Base-by-base conservation (phyloP, 2,329 filamentous ascomycete genomes). In the Teratosphaeria gauchensis region DNA sequence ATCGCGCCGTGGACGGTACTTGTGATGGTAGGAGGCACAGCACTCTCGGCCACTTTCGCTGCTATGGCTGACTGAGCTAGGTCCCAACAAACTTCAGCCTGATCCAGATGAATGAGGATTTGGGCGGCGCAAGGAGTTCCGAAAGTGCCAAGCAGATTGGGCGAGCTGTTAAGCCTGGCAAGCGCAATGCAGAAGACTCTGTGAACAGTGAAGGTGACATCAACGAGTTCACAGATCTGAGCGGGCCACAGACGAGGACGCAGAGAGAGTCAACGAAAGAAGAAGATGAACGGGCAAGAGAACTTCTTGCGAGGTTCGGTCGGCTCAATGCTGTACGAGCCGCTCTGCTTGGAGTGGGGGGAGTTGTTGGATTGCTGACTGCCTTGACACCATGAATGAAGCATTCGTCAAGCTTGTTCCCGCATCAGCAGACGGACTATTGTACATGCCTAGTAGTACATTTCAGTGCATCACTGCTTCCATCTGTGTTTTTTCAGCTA, bases 261-360 rank as follows among this genome's bases (percentile, higher is more conserved):
- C 70, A 59, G 16, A 68, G 72, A 55, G 69, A 69, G n/a, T 71
- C 70, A 7, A 66, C 70, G 0, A 63, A 74, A 58, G 73, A 75
- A 55, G 74, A 74, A 11, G 68, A 74, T 53, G 63, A 68, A 55
- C 64, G 69, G 16, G 75, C 75, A 66, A 71, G 74, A 66, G 68
- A 68, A 19, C 69, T 71, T 42, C 69, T 75, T 58, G 69, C 57
- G 4, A 64, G 64, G 31, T 74, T 66, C 55, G 64, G 59, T 4
- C 59, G 54, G 57, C 59, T 68, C 55, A 70, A 70, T 61, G 21
- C 60, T 21, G 55, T 64, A 4, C 58, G 68, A 24, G 66, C 64
- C 7, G 55, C 62, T 14, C 56, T 69, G 52, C 58, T 68, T n/a
- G 66, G 58, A 14, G 58, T 56, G 38, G 66, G 67, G 42, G 68